Conservation (phyloP, 768 basidiomycete species). For the Suillus ampliporus region DNA sequence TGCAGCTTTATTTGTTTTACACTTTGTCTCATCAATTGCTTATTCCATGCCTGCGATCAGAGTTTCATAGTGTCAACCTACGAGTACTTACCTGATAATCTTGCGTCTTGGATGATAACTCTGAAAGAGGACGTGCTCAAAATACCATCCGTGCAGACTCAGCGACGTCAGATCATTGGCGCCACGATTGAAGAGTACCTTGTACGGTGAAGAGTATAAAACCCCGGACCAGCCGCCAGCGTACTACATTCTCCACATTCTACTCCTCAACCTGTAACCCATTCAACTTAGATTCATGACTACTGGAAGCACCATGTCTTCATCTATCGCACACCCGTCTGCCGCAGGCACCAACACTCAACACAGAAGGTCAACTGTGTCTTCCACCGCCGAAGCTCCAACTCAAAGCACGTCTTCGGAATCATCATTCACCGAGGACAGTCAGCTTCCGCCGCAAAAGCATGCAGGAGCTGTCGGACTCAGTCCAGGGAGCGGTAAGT, state of each 20-base stretch:
- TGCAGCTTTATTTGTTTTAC: not conserved
- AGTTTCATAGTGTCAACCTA: too few relatives aligned
- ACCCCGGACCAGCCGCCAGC: not conserved
- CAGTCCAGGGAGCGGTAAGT: constrained; percentile 41
- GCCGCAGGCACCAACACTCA: constrained; percentile 21
- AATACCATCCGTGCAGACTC: too few relatives aligned
- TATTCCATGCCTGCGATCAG: too few relatives aligned
- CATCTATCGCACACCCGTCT: constrained; percentile 25
- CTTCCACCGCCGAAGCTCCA: not conserved
- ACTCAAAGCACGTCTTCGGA: not conserved
- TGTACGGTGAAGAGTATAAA: not conserved
- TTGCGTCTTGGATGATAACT: too few relatives aligned
- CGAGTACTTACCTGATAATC: too few relatives aligned
- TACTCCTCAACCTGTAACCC: not conserved
- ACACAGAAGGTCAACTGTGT: not conserved
- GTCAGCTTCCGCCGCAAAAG: constrained; percentile 40
- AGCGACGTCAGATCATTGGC: not conserved
- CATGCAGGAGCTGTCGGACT: constrained; percentile 51
- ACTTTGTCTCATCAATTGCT: not conserved
- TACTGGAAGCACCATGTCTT: constrained; percentile 15
- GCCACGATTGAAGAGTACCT: not conserved
- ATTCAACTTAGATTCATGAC: not conserved
- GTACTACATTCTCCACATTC: not conserved
- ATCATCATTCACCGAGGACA: constrained; percentile 22
- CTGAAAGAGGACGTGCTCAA: too few relatives aligned